Base-by-base conservation (phyloP, 208 protist species). In the Perkinsela sp. region DNA sequence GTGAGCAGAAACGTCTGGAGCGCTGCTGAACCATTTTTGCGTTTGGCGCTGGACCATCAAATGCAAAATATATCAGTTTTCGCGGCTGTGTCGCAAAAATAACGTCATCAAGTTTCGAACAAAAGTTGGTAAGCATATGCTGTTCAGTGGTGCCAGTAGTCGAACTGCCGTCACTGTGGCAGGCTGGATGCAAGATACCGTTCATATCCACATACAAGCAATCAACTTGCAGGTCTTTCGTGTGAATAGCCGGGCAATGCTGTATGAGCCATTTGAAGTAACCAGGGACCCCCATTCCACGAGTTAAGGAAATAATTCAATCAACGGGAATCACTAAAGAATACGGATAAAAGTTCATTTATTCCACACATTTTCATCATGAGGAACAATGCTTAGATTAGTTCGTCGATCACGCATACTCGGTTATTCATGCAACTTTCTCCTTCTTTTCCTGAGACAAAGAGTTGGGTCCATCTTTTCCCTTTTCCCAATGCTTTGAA, bases 181-280 rank as follows among this genome's bases (percentile, higher is more conserved):
- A 86, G 65, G 85, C 90, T 32, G 80, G 84, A 69, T 96, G 92
- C 48, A 97, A 93, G 30, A 97, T 84, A 32, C 89, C 88, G 72
- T 97, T 97, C 86, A 96, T 93, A 73, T 97, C 93, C 31, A 97
- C 71, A 76, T 96, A 97, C 6, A 97, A 77, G 75, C 91, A 91
- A 79, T 97, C 93, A 16, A 95, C 28, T 67, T 71, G 2, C 13
- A 31, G 29, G n/a, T 71, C n/a, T 31, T 71, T 71, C 48, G n/a
- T 71, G 16, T 71, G 2, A 28, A 67, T 6, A 15, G 40, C 69
- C 13, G 29, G 29, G 69, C 69, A 71, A 28, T 69, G 69, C 69
- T 71, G 69, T 22, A 71, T 67, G 15, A 71, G 2, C 69, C 69
- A 71, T 67, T 67, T 67, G 68, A 71, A 71, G 48, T 70, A 71